A percentile compares a stretch with the other conserved stretches of the same genome.
Conservation (phyloP, 176 grass and related monocot species). For the Thalia dealbata region DNA sequence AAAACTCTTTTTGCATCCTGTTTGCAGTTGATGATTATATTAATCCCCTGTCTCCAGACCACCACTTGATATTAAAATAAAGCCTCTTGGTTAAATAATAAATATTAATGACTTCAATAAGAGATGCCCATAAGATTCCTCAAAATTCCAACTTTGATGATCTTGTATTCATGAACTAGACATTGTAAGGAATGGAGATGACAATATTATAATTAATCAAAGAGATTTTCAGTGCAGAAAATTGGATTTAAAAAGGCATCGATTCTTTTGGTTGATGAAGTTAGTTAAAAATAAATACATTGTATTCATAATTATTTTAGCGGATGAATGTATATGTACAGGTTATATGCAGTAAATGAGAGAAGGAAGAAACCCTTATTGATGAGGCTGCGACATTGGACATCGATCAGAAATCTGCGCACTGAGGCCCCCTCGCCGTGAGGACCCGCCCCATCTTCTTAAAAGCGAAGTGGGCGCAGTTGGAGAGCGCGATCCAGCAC, state of each 20-base stretch:
- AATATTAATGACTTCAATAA: no score
- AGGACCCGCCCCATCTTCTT: conserved; percentile 11
- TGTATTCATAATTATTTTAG: not conserved
- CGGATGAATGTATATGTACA: conserved; percentile 1
- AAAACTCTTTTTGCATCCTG: no score
- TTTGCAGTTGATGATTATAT: no score
- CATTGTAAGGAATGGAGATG: no score
- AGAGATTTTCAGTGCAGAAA: no score
- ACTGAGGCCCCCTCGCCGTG: not conserved
- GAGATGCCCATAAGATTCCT: no score
- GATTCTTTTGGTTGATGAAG: not conserved
- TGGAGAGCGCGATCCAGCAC: conserved; percentile 12
- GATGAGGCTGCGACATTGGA: not conserved
- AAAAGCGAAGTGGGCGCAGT: conserved; percentile 13
- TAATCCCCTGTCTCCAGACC: no score
- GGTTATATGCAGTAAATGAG: not conserved
- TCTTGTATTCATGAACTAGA: no score
- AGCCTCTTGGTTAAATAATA: no score
- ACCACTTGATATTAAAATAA: no score
- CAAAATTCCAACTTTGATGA: no score
- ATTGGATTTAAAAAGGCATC: not conserved
- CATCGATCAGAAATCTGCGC: not conserved
- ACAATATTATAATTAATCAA: no score
- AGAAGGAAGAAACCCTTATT: not conserved
- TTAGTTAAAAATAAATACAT: not conserved